Evolutionary conservation across 169 alveolate species (phyloP).

Genomic region (Neospora caninum): DNA sequence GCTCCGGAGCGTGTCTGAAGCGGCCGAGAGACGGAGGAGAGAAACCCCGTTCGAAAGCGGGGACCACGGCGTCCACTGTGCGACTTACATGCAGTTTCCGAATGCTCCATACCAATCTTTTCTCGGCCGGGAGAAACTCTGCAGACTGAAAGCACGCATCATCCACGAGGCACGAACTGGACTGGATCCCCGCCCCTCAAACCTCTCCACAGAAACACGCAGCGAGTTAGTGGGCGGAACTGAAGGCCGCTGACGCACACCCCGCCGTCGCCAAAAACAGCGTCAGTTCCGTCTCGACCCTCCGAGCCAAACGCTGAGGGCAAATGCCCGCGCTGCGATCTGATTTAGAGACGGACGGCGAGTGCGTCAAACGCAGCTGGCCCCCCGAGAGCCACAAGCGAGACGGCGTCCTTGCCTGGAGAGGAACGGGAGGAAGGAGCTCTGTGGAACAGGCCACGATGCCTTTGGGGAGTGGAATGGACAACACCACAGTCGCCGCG

Average conservation of each 20-base stretch:
- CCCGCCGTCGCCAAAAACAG: too few species aligned
- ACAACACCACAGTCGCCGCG: constrained; percentile 85
- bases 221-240: too few species aligned
- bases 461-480: constrained; percentile 85
- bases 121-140: constrained; percentile 83
- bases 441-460: constrained; percentile 77
- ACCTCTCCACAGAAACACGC: too few species aligned
- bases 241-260: too few species aligned
- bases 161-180: background rate
- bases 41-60: background rate
- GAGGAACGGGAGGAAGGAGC: constrained; percentile 68
- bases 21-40: background rate
- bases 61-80: background rate
- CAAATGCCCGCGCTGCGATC: too few species aligned
- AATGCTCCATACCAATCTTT: constrained; percentile 89
- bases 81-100: constrained; percentile 89
- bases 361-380: too few species aligned
- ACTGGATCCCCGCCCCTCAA: too few species aligned
- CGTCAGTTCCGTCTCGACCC: too few species aligned
- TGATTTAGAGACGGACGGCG: too few species aligned
- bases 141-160: constrained; percentile 52
- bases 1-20: too few species aligned
- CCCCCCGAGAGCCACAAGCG: background rate
- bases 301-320: too few species aligned
- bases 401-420: constrained; percentile 59